Base-by-base conservation (phyloP, 345 rosid species). In the Iberis pinnata region DNA sequence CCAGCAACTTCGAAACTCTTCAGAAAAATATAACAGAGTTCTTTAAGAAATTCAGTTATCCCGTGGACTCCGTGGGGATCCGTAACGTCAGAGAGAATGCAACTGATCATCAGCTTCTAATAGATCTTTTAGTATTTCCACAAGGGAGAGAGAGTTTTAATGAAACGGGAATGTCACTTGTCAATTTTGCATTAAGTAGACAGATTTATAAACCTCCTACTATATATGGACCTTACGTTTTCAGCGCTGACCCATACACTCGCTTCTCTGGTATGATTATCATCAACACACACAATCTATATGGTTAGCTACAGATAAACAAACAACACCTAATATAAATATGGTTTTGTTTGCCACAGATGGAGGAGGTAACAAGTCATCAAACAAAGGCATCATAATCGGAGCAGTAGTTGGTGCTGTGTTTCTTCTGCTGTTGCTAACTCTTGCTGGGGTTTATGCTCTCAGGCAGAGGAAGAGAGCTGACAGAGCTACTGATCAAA, bases 401-500 rank as follows among this genome's bases (percentile, higher is more conserved):
- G 99, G 97, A 68, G 95, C 94, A 43, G 68, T 61, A 27, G 87
- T 60, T 52, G 95, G 87, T 56, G 85, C 71, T 18, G 42, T 18
- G 19, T 68, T 72, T 59, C 75, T 92, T 44, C 17, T 88, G 45
- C 6, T 76, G 25, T 58, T 93, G 20, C 70, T 79, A 68, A 55
- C 68, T 18, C 37, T 80, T 26, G 94, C 88, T 5, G 95, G 87
- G 18, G 12, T 81, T 56, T 92, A 88, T 35, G 88, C 83, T 55
- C 67, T 58, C 38, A 79, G 65, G 41, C 95, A 88, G 58, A 92
- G 80, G 71, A 78, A 52, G 73, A 85, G 67, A 77, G 95, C 94
- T 49, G 64, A 78, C 35, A 74, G 50, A 75, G 97, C 87, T 46
- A 68, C 76, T 18, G 75, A 47, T 45, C 71, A 57, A 49, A 81